Conservation (phyloP, 495 filamentous ascomycete species). For the Apiosordaria backusii region DNA sequence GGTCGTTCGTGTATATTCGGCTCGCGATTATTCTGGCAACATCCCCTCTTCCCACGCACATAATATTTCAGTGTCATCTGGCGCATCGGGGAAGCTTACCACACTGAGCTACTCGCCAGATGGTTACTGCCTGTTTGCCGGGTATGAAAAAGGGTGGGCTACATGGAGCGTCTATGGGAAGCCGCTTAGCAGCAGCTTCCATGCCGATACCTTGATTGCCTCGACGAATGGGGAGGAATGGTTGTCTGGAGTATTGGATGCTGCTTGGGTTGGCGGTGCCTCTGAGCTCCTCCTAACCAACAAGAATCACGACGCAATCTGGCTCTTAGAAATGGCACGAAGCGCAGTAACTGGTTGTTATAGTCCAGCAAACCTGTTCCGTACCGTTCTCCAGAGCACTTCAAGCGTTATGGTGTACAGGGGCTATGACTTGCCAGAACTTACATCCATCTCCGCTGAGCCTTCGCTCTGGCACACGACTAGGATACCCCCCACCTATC, state of each 20-base stretch:
- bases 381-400: conserved; percentile 82
- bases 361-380: conserved; percentile 80
- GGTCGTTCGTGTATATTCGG: conserved; percentile 78
- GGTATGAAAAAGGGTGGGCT: conserved; percentile 90
- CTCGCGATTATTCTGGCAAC: conserved; percentile 87
- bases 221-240: conserved; percentile 69
- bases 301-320: conserved; percentile 69
- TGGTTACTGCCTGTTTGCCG: conserved; percentile 93
- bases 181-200: conserved; percentile 75
- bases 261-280: conserved; percentile 81
- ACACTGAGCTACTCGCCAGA: conserved; percentile 89
- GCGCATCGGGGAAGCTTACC: conserved; percentile 64
- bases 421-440: conserved; percentile 84
- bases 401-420: conserved; percentile 85
- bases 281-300: conserved; percentile 76
- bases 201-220: conserved; percentile 60
- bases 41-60: conserved; percentile 86
- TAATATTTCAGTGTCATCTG: conserved; percentile 57
- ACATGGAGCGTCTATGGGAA: conserved; percentile 98
- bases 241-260: conserved; percentile 70
- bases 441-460: conserved; percentile 90
- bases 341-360: conserved; percentile 89
- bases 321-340: conserved; percentile 86
- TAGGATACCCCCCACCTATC: conserved; percentile 78
- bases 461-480: conserved; percentile 88